phyloP scores from a whole-genome alignment of 495 filamentous ascomycete species.

The Xylaria nigripes region DNA sequence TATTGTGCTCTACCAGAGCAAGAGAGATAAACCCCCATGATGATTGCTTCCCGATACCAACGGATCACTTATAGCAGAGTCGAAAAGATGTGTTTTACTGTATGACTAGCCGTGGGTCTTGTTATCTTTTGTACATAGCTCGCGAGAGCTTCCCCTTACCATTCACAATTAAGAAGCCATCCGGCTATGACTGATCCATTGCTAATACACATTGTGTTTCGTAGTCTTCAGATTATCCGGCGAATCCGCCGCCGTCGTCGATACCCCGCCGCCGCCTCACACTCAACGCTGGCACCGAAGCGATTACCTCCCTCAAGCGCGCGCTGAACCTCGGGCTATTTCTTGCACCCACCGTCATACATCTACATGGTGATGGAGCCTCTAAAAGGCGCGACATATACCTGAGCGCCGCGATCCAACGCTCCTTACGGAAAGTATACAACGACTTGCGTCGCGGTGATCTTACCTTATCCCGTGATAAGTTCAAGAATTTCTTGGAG shows the following conservation, averaged over 20 bases:
- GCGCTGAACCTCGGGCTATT: slow-evolving; percentile 23
- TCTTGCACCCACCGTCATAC: slow-evolving; percentile 18
- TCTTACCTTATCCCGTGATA: slow-evolving; percentile 22
- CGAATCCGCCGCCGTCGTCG: slow-evolving; percentile 4
- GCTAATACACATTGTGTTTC: not conserved
- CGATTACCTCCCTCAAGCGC: slow-evolving; percentile 23
- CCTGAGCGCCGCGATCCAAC: slow-evolving; percentile 26
- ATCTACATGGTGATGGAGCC: slow-evolving; percentile 18
- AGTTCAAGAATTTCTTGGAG: slow-evolving; percentile 32
- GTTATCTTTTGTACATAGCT: not conserved
- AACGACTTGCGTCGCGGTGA: slow-evolving; percentile 21
- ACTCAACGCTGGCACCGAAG: slow-evolving; percentile 22
- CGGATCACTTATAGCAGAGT: not conserved
- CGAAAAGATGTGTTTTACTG: slow-evolving; percentile 3
- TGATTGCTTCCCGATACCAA: not conserved
- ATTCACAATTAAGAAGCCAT: not conserved
- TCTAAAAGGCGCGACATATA: slow-evolving; percentile 17
- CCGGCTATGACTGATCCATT: not conserved
- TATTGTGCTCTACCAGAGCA: not conserved
- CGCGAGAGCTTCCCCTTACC: not conserved
- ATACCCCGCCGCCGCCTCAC: slow-evolving; percentile 20
- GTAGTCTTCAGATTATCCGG: slow-evolving; percentile 17
- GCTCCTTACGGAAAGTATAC: slow-evolving; percentile 31
- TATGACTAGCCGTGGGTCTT: not conserved
- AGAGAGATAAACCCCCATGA: not conserved